Conservation (phyloP, 2,329 filamentous ascomycete species). For the Pseudogymnoascus sp. region DNA sequence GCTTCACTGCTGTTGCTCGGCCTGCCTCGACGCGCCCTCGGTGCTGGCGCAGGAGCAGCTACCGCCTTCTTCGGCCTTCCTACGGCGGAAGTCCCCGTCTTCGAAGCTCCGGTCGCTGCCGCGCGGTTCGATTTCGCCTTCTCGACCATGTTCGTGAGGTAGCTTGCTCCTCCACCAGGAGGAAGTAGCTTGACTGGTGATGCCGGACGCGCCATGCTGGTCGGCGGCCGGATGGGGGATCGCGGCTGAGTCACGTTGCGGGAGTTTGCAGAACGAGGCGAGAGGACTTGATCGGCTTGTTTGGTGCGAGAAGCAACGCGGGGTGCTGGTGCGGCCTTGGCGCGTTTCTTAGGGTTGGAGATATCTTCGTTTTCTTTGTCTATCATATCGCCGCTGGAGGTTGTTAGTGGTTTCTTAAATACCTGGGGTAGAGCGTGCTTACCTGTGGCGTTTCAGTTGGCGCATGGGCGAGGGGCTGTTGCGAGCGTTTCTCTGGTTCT, state of each 20-base stretch:
- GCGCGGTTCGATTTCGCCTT: slow-evolving; percentile 48
- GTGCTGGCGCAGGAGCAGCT: slow-evolving; percentile 27
- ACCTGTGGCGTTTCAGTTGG: slow-evolving; percentile 45
- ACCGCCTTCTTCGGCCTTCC: slow-evolving; percentile 24
- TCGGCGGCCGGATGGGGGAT: slow-evolving; percentile 26
- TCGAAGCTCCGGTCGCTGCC: slow-evolving; percentile 30
- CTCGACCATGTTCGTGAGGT: slow-evolving; percentile 50
- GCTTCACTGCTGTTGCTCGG: slow-evolving; percentile 53
- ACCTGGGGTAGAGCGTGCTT: slow-evolving; percentile 23
- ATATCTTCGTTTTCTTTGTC: slow-evolving; percentile 70
- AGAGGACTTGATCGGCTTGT: slow-evolving; percentile 56
- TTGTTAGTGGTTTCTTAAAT: slow-evolving; percentile 18
- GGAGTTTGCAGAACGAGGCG: slow-evolving; percentile 75
- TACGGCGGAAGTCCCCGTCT: slow-evolving; percentile 12
- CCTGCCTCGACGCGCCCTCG: slow-evolving; percentile 41
- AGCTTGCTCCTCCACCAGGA: slow-evolving; percentile 32
- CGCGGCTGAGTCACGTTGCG: slow-evolving; percentile 32
- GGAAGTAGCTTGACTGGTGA: slow-evolving; percentile 51
- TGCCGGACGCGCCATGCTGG: slow-evolving; percentile 46
- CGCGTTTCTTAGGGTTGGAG: slow-evolving; percentile 63
- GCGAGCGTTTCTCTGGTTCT: slow-evolving; percentile 17
- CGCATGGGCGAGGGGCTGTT: slow-evolving; percentile 22
- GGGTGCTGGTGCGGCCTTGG: slow-evolving; percentile 27
- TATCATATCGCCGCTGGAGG: slow-evolving; percentile 51
- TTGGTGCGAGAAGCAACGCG: slow-evolving; percentile 34